Conservation (phyloP, 495 filamentous ascomycete species). For the Neurospora sp. region DNA sequence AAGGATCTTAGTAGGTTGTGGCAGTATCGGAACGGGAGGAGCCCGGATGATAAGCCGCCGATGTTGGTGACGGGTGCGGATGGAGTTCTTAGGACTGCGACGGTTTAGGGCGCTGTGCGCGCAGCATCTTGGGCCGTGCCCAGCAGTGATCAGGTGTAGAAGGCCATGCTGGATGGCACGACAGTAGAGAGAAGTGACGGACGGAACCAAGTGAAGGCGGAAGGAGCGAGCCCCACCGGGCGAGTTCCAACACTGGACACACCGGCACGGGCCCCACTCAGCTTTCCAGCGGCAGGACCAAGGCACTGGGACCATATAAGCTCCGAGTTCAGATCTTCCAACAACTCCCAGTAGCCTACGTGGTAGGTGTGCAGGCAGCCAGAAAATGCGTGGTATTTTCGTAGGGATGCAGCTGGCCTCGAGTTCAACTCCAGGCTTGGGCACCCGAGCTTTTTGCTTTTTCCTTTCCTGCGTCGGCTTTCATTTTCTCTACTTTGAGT, state of each 20-base stretch:
- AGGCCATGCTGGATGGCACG: background rate
- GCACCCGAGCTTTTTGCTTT: background rate
- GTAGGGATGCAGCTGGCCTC: background rate
- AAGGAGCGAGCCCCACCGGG: background rate
- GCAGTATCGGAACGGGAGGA: slow-evolving; percentile 59
- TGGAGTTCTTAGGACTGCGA: slow-evolving; percentile 14
- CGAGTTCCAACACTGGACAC: background rate
- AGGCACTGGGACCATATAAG: background rate
- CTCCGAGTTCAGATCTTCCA: background rate
- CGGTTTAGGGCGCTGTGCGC: slow-evolving; percentile 2
- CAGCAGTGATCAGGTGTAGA: background rate
- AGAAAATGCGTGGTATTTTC: background rate
- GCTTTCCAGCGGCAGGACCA: background rate
- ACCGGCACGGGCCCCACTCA: background rate
- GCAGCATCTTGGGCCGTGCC: background rate
- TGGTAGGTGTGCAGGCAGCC: background rate
- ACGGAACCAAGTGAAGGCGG: background rate
- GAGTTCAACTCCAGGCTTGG: background rate
- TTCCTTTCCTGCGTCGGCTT: background rate
- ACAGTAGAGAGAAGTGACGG: background rate
- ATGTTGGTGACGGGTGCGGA: slow-evolving; percentile 6
- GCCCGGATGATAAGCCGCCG: slow-evolving; percentile 34
- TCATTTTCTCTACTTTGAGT: background rate
- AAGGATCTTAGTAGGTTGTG: slow-evolving; percentile 65
- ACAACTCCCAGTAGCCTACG: background rate